A percentile compares a stretch with the other conserved stretches of the same genome.
Evolutionary conservation across 2,329 filamentous ascomycete genomes (phyloP).

Genomic region (Orbilia javanica): DNA sequence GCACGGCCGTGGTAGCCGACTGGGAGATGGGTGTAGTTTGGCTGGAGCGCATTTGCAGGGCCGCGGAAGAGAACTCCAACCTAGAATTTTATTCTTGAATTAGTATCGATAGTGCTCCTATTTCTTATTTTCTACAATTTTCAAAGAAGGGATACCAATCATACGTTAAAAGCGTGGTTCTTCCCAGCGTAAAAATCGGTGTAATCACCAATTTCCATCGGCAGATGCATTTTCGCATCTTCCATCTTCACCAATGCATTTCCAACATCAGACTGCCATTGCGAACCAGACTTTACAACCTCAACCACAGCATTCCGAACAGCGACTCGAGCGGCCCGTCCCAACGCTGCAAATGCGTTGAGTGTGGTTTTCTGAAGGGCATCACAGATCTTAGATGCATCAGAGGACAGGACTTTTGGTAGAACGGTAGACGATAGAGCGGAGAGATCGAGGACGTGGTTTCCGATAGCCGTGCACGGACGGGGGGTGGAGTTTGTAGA

Average conservation of each 20-base stretch:
- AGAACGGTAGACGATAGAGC: slow-evolving; percentile 68
- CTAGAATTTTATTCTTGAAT: slow-evolving; percentile 1
- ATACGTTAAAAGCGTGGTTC: slow-evolving; percentile 77
- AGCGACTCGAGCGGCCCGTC: slow-evolving; percentile 70
- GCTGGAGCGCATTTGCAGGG: slow-evolving; percentile 78
- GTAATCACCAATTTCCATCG: slow-evolving; percentile 84
- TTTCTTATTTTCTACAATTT: neutral
- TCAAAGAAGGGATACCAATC: neutral
- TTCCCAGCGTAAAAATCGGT: slow-evolving; percentile 87
- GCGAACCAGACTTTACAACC: slow-evolving; percentile 33
- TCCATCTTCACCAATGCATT: slow-evolving; percentile 72
- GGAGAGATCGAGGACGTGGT: slow-evolving; percentile 77
- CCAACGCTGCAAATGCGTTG: slow-evolving; percentile 80
- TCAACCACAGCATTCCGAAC: slow-evolving; percentile 51
- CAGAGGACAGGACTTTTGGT: slow-evolving; percentile 12
- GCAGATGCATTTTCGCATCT: slow-evolving; percentile 76
- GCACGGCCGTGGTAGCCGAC: slow-evolving; percentile 85
- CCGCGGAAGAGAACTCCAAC: slow-evolving; percentile 80
- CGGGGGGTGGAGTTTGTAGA: slow-evolving; percentile 71
- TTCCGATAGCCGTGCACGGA: slow-evolving; percentile 79
- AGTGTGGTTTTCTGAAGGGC: slow-evolving; percentile 73
- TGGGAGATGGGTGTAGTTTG: slow-evolving; percentile 84
- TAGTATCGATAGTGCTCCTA: neutral
- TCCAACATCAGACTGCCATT: slow-evolving; percentile 62
- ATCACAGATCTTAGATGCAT: slow-evolving; percentile 18